Evolutionary conservation across 768 basidiomycete genomes (phyloP), one percentile per base, ranked within the genome.

Genomic region (Lactarius tabidus): DNA sequence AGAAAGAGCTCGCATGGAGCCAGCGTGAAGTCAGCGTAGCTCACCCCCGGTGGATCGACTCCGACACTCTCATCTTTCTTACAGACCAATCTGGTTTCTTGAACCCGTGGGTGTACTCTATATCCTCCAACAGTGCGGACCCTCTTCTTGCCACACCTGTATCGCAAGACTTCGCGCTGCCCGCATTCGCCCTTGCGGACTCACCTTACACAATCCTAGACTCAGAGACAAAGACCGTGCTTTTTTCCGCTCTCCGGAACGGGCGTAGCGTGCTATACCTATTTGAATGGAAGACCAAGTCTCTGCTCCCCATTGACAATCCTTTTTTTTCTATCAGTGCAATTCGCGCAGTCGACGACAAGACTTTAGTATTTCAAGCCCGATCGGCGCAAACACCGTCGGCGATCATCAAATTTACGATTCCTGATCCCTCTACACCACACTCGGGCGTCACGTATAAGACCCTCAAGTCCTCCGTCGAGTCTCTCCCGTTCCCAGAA

Each of bases 61-160:
- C 60, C 17, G 51, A 62, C 10, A 51, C 23, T 3, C 65, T 66
- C 6, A 2, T 66, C 10, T 66, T 43, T 51, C 35, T 63, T n/a
- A 39, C 33, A 26, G 65, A 66, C 23, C 43, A 52, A 10, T 66
- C 65, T 17, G 65, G 65, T 7, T 66, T 39, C 38, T n/a, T 48
- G 36, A 66, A 66, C 36, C 65, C 65, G 4, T 59, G 51, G 45
- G 23, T 15, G 31, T 63, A 62, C 61, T 41, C 55, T 17, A 12
- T 43, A 20, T 52, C 60, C 12, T 31, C 61, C 20, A 39, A 52
- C 26, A 33, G 48, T 48, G 36, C 36, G 48, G 35, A 20, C 18
- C 65, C 55, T 10, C 56, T 63, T n/a, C 54, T 66, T 2, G 18
- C 26, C 1, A 10, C 57, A 3, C 48, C 65, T 15, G 0, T 66